A percentile compares a stretch with the other conserved stretches of the same genome.
phyloP scores from a whole-genome alignment of 768 basidiomycete genomes.

The Erythrobasidium yunnanense region DNA sequence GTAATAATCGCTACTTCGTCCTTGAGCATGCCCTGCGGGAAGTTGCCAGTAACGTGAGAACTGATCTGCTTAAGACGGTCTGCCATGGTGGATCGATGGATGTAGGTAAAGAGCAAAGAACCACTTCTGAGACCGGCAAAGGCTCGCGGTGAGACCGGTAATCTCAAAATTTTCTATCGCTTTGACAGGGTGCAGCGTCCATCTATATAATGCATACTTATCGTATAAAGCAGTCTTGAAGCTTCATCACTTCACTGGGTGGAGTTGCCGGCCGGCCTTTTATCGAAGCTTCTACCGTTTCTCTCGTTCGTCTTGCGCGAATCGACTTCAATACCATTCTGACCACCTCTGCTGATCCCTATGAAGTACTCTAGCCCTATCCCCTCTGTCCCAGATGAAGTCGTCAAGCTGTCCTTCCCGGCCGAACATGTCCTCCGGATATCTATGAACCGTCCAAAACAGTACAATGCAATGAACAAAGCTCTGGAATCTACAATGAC shows the following conservation, averaged over 20 bases:
- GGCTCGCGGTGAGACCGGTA: background rate
- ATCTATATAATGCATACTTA: too few species aligned
- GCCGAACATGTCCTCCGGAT: conserved; percentile 41
- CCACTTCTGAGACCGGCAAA: background rate
- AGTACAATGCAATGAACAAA: conserved; percentile 59
- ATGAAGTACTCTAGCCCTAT: background rate
- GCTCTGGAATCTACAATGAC: conserved; percentile 28
- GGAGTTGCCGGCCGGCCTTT: background rate
- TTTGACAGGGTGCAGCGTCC: background rate
- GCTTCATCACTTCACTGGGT: too few species aligned
- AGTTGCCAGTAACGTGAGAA: conserved; percentile 10
- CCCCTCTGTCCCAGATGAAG: conserved; percentile 9
- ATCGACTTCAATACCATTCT: too few species aligned
- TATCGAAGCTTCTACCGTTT: background rate
- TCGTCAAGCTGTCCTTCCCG: conserved; percentile 25
- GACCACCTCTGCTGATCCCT: too few species aligned
- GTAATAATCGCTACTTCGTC: conserved; percentile 80
- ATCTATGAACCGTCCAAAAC: conserved; percentile 57
- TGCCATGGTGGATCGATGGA: conserved; percentile 1
- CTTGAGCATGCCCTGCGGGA: conserved; percentile 48
- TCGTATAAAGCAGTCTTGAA: too few species aligned
- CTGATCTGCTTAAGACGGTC: conserved; percentile 22
- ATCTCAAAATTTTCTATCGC: background rate
- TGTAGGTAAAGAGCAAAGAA: background rate
- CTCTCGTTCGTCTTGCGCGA: too few species aligned